Conservation (phyloP, 148 eudicot genomes). For the Beta vulgaris region DNA sequence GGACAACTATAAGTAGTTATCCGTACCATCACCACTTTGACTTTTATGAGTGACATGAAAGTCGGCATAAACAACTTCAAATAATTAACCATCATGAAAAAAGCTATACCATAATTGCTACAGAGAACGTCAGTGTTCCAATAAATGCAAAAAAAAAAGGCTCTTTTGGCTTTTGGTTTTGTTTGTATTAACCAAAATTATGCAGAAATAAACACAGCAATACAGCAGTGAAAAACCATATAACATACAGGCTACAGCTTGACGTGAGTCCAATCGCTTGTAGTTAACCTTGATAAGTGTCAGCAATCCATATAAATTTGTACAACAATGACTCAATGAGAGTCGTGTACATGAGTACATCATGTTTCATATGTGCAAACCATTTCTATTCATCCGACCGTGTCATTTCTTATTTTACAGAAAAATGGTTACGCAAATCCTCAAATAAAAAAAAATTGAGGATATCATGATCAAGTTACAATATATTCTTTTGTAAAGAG, state of each 20-base stretch:
- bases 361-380: slow-evolving; percentile 2
- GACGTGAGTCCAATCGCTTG: neutral
- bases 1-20: too few species aligned
- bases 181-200: neutral
- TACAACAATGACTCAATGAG: neutral
- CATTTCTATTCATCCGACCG: neutral
- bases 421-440: slow-evolving; percentile 16
- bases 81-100: neutral
- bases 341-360: slow-evolving; percentile 2
- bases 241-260: neutral
- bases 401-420: neutral
- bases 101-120: neutral
- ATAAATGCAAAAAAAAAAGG: neutral
- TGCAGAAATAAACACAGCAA: neutral
- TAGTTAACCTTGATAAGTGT: neutral
- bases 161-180: neutral
- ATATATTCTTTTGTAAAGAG: neutral
- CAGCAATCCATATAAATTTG: neutral
- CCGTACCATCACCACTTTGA: too few species aligned
- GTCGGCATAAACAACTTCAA: neutral
- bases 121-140: neutral
- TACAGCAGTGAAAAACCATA: neutral
- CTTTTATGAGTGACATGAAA: too few species aligned
- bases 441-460: slow-evolving; percentile 21
- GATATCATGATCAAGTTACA: slow-evolving; percentile 2